These are phyloP conservation scores for Mycena maculata DNA, from an alignment of 768 basidiomycete genomes.

Conservation along the genomic window DNA sequence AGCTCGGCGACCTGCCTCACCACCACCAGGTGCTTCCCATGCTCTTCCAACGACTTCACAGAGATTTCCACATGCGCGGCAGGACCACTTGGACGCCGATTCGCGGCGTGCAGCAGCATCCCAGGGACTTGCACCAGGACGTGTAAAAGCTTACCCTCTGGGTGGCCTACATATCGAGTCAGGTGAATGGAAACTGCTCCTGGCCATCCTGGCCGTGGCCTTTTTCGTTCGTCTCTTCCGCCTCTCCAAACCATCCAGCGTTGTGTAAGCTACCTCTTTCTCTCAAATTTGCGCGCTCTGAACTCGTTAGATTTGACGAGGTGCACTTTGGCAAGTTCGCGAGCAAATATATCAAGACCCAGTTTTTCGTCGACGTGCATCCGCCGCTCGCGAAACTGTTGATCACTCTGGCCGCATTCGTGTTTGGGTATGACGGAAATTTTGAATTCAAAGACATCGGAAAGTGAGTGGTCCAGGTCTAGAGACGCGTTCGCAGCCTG, in stretches of 20 bases:
- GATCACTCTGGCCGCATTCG: constrained; percentile 89
- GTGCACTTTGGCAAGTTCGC: constrained; percentile 99
- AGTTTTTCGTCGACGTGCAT: constrained; percentile 95
- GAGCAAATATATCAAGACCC: constrained; percentile 90
- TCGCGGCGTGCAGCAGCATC: constrained; percentile 75
- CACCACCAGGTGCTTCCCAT: constrained; percentile 61
- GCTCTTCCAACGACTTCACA: constrained; percentile 53
- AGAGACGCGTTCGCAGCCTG: not conserved
- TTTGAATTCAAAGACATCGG: constrained; percentile 99
- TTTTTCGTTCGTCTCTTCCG: constrained; percentile 86
- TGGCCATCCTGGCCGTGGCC: constrained; percentile 75
- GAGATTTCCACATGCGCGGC: constrained; percentile 73
- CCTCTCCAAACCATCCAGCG: constrained; percentile 87
- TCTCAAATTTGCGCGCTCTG: constrained; percentile 15
- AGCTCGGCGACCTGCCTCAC: constrained; percentile 76
- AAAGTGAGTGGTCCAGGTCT: constrained; percentile 68
- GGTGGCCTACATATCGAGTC: constrained; percentile 74
- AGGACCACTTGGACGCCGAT: constrained; percentile 81
- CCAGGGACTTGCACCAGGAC: constrained; percentile 68
- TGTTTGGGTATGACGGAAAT: constrained; percentile 90
- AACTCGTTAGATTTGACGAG: constrained; percentile 85
- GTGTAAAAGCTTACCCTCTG: constrained; percentile 56
- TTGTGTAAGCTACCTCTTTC: constrained; percentile 76
- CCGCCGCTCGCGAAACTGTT: constrained; percentile 96
- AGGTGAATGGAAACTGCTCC: constrained; percentile 83